These are phyloP conservation scores for Thamnidium elegans DNA, from an alignment of 192 early-diverging fungal genomes.

Conservation along the genomic window DNA sequence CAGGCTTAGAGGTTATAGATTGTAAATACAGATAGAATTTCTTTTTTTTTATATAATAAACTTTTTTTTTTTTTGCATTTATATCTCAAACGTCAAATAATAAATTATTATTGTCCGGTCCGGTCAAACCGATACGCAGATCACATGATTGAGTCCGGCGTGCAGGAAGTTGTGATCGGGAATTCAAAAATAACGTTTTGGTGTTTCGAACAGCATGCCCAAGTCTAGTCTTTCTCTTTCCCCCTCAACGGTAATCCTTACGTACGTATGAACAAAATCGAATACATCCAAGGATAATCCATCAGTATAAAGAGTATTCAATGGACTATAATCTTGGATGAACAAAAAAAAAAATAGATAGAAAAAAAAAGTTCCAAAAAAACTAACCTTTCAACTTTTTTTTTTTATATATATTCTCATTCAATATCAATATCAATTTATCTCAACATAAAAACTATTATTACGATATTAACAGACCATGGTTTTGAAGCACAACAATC, in stretches of 20 bases:
- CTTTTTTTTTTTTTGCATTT: too few species aligned
- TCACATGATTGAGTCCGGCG: too few species aligned
- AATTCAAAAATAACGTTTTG: background rate
- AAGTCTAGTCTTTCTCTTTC: background rate
- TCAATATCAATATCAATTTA: too few species aligned
- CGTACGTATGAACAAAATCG: background rate
- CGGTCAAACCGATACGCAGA: too few species aligned
- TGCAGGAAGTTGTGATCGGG: background rate
- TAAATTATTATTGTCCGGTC: too few species aligned
- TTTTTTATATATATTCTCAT: background rate
- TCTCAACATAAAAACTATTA: background rate
- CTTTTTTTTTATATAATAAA: too few species aligned
- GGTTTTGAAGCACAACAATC: conserved; percentile 91
- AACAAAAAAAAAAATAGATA: background rate
- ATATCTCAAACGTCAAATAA: too few species aligned
- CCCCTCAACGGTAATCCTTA: background rate
- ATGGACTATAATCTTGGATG: background rate
- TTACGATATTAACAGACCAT: conserved; percentile 20
- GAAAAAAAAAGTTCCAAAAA: background rate
- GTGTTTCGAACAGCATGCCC: background rate
- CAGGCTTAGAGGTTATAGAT: background rate
- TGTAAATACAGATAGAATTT: too few species aligned
- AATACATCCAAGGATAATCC: conserved; percentile 1
- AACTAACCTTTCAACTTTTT: background rate
- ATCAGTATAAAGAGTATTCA: background rate